Base-by-base conservation (phyloP, 257 asterid genomes). In the Avicennia marina region DNA sequence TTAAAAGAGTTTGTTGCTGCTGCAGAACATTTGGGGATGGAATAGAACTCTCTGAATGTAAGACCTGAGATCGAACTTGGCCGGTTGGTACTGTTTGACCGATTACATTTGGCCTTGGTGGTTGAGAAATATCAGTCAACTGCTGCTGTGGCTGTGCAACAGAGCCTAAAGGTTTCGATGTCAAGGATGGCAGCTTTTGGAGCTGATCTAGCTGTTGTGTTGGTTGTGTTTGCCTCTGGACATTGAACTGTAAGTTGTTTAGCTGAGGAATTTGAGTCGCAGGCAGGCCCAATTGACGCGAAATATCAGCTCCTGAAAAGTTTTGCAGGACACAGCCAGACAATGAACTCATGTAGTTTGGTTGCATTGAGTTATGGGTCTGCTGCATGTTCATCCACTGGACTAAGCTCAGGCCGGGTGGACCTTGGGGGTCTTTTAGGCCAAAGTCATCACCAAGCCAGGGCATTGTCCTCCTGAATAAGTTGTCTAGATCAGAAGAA, bases 351-450 rank as follows among this genome's bases (percentile, higher is more conserved):
- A 83, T 53, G 58, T 67, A 83, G 71, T 73, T 83, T 25, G 89
- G 81, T 55, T 83, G 96, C 50, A 74, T 64, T 11, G 89, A 20
- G 83, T 70, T 80, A 34, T 85, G 78, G 64, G 68, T 79, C 34
- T 83, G 94, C 66, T 86, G 98, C 96, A 91, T 88, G 82, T 88
- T 91, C 98, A 91, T 91, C 98, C 95, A 88, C 64, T 91, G 98
- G 46, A 76, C 86, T 77, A 91, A 65, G 83, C 98, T 83, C 68
- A 91, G 74, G 57, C 98, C 94, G 2, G 93, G 84, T 25, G 78
- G 73, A 26, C 78, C 76, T 56, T 83, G 94, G 1, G 91, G 81
- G 26, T 85, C 93, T 62, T 88, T 91, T 63, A 75, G 51, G 45
- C 95, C 93, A 60, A 72, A 81, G 64, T 88, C 96, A 24, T 85